Conservation (phyloP, 495 filamentous ascomycete species). For the Lentithecium fluviatile region DNA sequence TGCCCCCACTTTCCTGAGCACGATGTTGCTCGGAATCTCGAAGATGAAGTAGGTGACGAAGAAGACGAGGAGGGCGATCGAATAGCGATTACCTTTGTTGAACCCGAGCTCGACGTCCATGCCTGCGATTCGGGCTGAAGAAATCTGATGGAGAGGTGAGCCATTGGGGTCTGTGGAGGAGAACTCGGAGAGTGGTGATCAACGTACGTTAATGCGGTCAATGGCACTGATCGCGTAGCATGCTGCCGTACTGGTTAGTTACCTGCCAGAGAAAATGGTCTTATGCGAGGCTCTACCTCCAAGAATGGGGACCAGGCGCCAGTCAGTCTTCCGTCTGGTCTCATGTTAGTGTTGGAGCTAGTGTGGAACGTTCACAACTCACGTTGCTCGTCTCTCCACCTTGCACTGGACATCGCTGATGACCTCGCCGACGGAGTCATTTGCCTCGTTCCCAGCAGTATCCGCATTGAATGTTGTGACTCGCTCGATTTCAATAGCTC, state of each 20-base stretch:
- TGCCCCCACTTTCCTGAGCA: not conserved
- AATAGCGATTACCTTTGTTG: constrained; percentile 6
- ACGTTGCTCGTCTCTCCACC: no score
- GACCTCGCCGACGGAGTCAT: no score
- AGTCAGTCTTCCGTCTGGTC: constrained; percentile 17
- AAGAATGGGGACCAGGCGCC: constrained; percentile 14
- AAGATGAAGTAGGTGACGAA: constrained; percentile 15
- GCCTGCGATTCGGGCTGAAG: constrained; percentile 8
- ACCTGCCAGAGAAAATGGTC: no score
- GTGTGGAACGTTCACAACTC: no score
- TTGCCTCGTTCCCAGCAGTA: no score
- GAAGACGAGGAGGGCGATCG: constrained; percentile 13
- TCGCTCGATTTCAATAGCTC: no score
- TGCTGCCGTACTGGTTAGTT: no score
- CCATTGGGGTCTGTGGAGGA: not conserved
- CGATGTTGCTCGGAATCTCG: constrained; percentile 7
- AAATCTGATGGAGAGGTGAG: not conserved
- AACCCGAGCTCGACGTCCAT: constrained; percentile 15
- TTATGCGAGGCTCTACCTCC: no score
- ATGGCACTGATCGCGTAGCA: no score
- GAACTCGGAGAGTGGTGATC: constrained; percentile 16
- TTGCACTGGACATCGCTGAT: no score
- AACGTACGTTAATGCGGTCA: constrained; percentile 10
- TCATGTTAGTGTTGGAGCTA: no score
- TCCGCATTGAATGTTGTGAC: no score